Evolutionary conservation across 2,329 filamentous ascomycete genomes (phyloP), one percentile per base, ranked within the genome.

Genomic region (Alternaria novae-zelandiae): DNA sequence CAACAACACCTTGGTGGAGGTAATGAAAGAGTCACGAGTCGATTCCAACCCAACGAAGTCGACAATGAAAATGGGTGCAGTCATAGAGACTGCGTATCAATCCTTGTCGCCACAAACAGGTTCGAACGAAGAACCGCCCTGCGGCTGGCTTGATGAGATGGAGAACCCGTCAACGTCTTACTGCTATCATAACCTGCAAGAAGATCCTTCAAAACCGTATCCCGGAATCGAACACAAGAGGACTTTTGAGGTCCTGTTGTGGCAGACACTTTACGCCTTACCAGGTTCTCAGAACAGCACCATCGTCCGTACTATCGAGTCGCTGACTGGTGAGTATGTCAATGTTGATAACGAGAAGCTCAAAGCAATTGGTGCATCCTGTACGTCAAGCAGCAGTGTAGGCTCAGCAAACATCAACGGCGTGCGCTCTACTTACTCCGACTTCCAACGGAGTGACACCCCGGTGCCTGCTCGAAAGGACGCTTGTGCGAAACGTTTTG

Each of bases 301-400:
- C 15, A 41, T 41, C n/a, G 9, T 11, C n/a, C 36, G n/a, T 41
- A 41, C 0, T 3, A 41, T 41, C 5, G 36, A 41, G 36, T 41
- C 36, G 4, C 3, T 41, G 3, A 11, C 9, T 2, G 9, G n/a
- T 2, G 36, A 41, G 36, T 41, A 41, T 2, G 5, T 17, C 32
- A 2, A 15, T 13, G 6, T 6, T 7, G 0, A 5, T 15, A 4
- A 5, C 0, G 4, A n/a, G 32, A 5, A 5, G 1, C 32, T 41
- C 9, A 0, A 3, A 41, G 32, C 32, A 3, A 41, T 41, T 6
- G 36, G 36, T 17, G 36, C 5, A 1, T 41, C 36, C n/a, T 41
- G 36, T 41, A 41, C 36, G n/a, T 41, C 36, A 17, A 41, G 36
- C n/a, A 41, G 36, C 36, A 41, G 36, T 41, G 36, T 41, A 41